phyloP scores from a whole-genome alignment of 2,329 filamentous ascomycete species.

The Botrytis aclada region DNA sequence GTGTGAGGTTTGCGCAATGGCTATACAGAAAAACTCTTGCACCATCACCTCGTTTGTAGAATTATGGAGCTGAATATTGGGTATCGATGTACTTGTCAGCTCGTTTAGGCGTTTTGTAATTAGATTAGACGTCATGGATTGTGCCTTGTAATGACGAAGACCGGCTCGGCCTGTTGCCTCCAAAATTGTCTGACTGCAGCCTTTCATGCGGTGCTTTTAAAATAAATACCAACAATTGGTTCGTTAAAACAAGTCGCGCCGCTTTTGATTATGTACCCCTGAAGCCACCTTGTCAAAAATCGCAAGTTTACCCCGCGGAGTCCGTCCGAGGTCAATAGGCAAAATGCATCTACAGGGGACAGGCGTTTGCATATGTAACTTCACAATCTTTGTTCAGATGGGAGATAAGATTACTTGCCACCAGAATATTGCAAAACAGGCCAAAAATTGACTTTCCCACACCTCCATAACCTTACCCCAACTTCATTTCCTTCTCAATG shows the following conservation, averaged over 20 bases:
- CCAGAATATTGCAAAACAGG: neutral
- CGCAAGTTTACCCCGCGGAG: neutral
- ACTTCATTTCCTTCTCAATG: slow-evolving; percentile 9
- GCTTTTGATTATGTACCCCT: slow-evolving; percentile 5
- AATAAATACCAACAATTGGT: neutral
- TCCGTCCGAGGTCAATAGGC: neutral
- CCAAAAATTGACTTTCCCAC: neutral
- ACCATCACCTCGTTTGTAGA: slow-evolving; percentile 8
- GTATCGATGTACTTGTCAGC: neutral
- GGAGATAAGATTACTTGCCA: neutral
- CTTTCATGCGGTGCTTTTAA: neutral
- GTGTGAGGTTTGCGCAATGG: slow-evolving; percentile 55
- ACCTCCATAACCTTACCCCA: neutral
- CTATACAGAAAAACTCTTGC: slow-evolving; percentile 49
- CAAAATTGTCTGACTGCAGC: neutral
- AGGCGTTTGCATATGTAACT: neutral
- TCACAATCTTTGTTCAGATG: neutral
- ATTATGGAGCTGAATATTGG: slow-evolving; percentile 3
- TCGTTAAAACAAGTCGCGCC: neutral
- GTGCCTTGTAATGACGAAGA: neutral
- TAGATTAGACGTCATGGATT: slow-evolving; percentile 10
- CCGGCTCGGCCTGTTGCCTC: neutral
- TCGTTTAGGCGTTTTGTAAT: neutral
- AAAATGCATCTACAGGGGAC: slow-evolving; percentile 7
- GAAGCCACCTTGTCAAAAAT: neutral